These are phyloP conservation scores for Prillingera fragicola DNA, from an alignment of 1,284 basidiomycete genomes.

Conservation along the genomic window DNA sequence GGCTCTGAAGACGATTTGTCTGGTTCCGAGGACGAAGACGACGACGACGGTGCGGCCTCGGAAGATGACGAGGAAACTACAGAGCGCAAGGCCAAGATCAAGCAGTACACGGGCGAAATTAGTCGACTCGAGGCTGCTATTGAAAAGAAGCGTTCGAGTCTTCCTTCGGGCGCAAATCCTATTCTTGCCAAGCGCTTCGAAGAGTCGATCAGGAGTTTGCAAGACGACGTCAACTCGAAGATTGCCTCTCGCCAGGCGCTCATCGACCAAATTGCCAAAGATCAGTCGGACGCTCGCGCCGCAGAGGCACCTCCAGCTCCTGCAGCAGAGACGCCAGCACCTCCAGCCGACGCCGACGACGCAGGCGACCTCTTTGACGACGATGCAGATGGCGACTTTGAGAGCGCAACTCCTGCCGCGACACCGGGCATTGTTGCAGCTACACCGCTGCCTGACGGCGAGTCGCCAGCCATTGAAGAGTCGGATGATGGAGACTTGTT, in stretches of 20 bases:
- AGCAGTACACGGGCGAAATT: conserved; percentile 81
- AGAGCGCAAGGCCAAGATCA: conserved; percentile 55
- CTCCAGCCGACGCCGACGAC: conserved; percentile 4
- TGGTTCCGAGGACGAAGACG: conserved; percentile 63
- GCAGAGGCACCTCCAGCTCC: conserved; percentile 1
- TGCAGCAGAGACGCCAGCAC: conserved; percentile 4
- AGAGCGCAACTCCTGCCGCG: conserved; percentile 25
- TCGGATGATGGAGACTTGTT: conserved; percentile 35
- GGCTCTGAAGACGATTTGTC: conserved; percentile 56
- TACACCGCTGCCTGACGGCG: conserved; percentile 9
- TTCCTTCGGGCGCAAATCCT: conserved; percentile 79
- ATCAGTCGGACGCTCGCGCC: conserved; percentile 10
- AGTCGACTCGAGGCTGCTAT: conserved; percentile 81
- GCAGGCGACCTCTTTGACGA: conserved; percentile 23
- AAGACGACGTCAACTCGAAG: conserved; percentile 80
- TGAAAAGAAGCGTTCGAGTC: conserved; percentile 75
- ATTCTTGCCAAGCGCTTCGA: conserved; percentile 91
- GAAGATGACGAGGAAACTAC: conserved; percentile 63
- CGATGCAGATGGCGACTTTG: conserved; percentile 11
- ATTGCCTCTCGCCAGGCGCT: conserved; percentile 56
- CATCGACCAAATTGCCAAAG: conserved; percentile 36
- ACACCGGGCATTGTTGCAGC: conserved; percentile 15
- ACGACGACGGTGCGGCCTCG: conserved; percentile 58
- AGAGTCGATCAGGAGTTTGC: conserved; percentile 80
- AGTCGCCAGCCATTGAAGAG: conserved; percentile 7